Base-by-base conservation (phyloP, 352 stramenopile genomes). In the Pythium angustatum region DNA sequence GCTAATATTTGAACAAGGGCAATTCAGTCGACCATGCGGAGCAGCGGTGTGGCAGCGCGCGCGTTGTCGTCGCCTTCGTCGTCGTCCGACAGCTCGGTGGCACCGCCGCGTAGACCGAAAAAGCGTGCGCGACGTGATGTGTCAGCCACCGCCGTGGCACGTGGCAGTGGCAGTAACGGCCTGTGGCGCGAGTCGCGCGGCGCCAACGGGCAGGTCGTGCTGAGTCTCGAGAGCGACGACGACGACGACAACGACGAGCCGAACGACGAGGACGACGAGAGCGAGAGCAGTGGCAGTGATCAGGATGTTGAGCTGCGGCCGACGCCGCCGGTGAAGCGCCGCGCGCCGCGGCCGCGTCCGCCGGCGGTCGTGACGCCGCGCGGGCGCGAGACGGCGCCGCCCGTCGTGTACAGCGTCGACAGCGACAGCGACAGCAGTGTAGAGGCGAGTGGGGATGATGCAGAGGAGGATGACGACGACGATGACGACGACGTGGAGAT, bases 61-160 rank as follows among this genome's bases (percentile, higher is more conserved):
- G 30, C 38, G 40, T 17, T 24, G 8, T 41, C 48, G 47, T 28
- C 58, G 7, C 51, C 58, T 4, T 47, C 49, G 3, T 49, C 34
- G 26, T 56, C 43, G 12, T 63, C 56, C 24, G 31, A 50, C 24
- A 2, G 33, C 27, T 44, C 49, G 38, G 0, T 26, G 21, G 44
- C 49, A 58, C 70, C 66, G 12, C 52, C 79, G 53, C 75, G 65
- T 51, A 66, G 58, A 49, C 71, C 71, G 59, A 65, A 75, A 54
- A 69, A 79, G 34, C 58, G 66, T 66, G 86, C 96, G 71, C 85
- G 91, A 53, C 83, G 90, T 54, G 87, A 78, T n/a, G n/a, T n/a
- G n/a, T n/a, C n/a, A n/a, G n/a, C n/a, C n/a, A n/a, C n/a, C n/a
- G n/a, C n/a, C n/a, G 47, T 80, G 97, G 64, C 68, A 83, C 40